Evolutionary conservation across 1,284 basidiomycete species (phyloP).

Genomic region (Thecaphora frezii): DNA sequence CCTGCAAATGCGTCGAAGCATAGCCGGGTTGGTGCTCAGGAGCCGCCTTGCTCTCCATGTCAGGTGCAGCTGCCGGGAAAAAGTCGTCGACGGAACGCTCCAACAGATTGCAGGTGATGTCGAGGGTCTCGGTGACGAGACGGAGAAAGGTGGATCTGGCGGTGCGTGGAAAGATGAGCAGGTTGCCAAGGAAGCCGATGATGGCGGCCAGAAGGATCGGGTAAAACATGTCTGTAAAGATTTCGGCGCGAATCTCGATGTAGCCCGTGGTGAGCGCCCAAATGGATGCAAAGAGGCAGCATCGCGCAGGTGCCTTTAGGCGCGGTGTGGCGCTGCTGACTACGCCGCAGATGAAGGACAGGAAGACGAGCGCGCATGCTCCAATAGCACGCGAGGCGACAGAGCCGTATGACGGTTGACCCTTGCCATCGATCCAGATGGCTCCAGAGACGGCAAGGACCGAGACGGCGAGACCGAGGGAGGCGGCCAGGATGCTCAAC

Average conservation of each 20-base stretch:
- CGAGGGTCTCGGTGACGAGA: constrained; percentile 15
- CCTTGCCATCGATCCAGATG: constrained; percentile 36
- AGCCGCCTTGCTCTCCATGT: background rate
- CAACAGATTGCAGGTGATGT: constrained; percentile 18
- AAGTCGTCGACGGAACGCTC: constrained; percentile 31
- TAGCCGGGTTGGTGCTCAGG: background rate
- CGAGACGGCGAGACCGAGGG: constrained; percentile 27
- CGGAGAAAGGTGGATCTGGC: constrained; percentile 22
- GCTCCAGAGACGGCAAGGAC: constrained; percentile 30
- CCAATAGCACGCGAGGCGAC: constrained; percentile 33
- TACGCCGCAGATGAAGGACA: constrained; percentile 32
- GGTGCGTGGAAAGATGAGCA: constrained; percentile 36
- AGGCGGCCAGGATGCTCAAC: constrained; percentile 28
- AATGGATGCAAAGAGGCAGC: constrained; percentile 29
- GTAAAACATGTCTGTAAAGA: constrained; percentile 43
- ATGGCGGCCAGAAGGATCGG: constrained; percentile 37
- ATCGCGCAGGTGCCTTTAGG: constrained; percentile 34
- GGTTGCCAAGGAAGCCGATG: constrained; percentile 28
- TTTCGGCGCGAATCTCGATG: constrained; percentile 19
- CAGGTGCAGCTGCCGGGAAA: constrained; percentile 3
- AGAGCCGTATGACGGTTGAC: constrained; percentile 19
- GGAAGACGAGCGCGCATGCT: constrained; percentile 30
- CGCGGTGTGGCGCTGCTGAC: constrained; percentile 39
- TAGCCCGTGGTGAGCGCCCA: constrained; percentile 43
- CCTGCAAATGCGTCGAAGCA: constrained; percentile 7